Evolutionary conservation across 139 green algal genomes (phyloP).

Genomic region (Microglena sp.): DNA sequence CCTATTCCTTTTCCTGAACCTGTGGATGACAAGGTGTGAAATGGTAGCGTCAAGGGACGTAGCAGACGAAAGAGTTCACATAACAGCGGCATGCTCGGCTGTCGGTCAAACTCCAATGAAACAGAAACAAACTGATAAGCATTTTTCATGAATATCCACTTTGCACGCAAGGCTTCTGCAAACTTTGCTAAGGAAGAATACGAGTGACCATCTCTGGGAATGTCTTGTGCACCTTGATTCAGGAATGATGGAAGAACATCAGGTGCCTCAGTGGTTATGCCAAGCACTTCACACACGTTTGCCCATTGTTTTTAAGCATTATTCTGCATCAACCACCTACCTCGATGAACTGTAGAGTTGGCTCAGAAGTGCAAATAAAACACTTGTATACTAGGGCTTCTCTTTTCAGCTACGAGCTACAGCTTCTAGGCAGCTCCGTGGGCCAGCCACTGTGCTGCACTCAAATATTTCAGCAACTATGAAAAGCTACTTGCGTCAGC

Average conservation of each 20-base stretch:
- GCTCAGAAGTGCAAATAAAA: neutral
- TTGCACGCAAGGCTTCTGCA: neutral
- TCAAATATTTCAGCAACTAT: too few species aligned
- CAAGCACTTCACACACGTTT: neutral
- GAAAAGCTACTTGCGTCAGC: too few species aligned
- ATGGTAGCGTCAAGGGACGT: neutral
- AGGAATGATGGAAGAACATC: too few species aligned
- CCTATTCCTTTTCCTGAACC: slow-evolving; percentile 68
- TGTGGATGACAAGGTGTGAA: neutral
- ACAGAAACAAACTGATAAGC: neutral
- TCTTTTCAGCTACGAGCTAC: too few species aligned
- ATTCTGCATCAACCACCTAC: neutral
- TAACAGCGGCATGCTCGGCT: neutral
- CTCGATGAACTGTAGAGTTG: neutral
- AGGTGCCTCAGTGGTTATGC: neutral
- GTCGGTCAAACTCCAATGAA: neutral
- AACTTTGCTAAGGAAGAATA: too few species aligned
- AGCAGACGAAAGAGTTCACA: neutral
- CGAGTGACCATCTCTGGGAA: too few species aligned
- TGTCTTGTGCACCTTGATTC: too few species aligned
- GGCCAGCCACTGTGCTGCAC: too few species aligned
- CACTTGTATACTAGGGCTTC: neutral
- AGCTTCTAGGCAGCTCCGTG: too few species aligned
- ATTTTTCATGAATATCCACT: neutral
- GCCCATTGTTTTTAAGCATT: neutral